Evolutionary conservation across 1,139 yeast species (phyloP).

Genomic region (Saccharomyces hybrid): DNA sequence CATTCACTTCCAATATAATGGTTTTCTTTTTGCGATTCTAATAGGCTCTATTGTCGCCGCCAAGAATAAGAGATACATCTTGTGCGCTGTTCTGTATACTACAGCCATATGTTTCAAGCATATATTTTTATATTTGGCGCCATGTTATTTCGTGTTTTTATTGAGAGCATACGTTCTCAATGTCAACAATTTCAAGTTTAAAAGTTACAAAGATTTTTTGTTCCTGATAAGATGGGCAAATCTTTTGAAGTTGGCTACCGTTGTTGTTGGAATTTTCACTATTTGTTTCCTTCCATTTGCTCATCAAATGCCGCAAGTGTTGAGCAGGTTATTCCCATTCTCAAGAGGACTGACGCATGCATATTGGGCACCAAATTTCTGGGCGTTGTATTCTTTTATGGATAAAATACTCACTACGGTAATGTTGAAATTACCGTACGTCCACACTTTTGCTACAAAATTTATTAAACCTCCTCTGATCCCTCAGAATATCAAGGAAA

Average conservation of each 20-base stretch:
- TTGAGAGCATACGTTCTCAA: slow-evolving; percentile 55
- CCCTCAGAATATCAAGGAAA: slow-evolving; percentile 27
- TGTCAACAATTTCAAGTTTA: slow-evolving; percentile 28
- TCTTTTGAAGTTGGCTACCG: slow-evolving; percentile 51
- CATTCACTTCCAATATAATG: slow-evolving; percentile 91
- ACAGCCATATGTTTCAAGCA: slow-evolving; percentile 85
- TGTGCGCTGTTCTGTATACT: slow-evolving; percentile 69
- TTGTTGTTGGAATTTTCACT: slow-evolving; percentile 56
- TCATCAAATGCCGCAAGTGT: slow-evolving; percentile 56
- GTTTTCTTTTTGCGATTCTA: slow-evolving; percentile 81
- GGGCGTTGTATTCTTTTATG: slow-evolving; percentile 88
- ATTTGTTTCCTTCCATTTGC: slow-evolving; percentile 78
- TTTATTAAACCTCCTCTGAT: slow-evolving; percentile 24
- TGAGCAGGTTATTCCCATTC: slow-evolving; percentile 77
- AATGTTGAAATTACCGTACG: slow-evolving; percentile 40
- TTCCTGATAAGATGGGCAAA: slow-evolving; percentile 50
- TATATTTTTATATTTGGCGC: slow-evolving; percentile 86
- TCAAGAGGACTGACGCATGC: slow-evolving; percentile 95
- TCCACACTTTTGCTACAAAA: slow-evolving; percentile 32
- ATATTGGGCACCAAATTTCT: slow-evolving; percentile 96
- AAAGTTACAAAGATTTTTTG: slow-evolving; percentile 31
- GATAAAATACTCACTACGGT: slow-evolving; percentile 63
- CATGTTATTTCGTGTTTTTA: slow-evolving; percentile 79
- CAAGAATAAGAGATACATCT: slow-evolving; percentile 45
- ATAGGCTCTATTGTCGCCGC: slow-evolving; percentile 69